Percentiles rank a stretch among this genome's conserved stretches.
phyloP scores from a whole-genome alignment of 2,329 filamentous ascomycete species.

The Ophiostoma quercus region DNA sequence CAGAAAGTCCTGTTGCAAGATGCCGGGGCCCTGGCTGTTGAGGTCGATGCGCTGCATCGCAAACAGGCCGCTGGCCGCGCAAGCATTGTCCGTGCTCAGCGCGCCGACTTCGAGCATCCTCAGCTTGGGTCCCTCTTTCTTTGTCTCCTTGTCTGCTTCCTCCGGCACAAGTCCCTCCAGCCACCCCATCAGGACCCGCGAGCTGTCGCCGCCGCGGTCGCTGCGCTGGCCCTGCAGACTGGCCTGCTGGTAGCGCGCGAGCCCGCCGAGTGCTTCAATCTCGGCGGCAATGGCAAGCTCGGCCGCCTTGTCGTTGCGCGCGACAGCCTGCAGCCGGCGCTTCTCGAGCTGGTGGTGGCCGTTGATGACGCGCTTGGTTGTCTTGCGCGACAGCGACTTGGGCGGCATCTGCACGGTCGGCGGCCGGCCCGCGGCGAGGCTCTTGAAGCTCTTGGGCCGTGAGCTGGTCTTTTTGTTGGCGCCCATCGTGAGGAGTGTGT shows the following conservation, averaged over 20 bases:
- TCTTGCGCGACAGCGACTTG: slow-evolving; percentile 58
- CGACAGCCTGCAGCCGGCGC: slow-evolving; percentile 50
- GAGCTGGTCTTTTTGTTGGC: slow-evolving; percentile 41
- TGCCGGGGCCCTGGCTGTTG: slow-evolving; percentile 75
- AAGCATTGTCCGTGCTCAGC: slow-evolving; percentile 77
- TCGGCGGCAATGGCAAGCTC: slow-evolving; percentile 46
- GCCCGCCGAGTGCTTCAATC: slow-evolving; percentile 54
- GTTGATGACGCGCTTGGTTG: slow-evolving; percentile 60
- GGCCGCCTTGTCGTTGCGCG: slow-evolving; percentile 48
- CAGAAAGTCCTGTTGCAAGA: slow-evolving; percentile 93
- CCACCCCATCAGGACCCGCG: slow-evolving; percentile 60
- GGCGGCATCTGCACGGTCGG: slow-evolving; percentile 46
- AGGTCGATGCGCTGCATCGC: slow-evolving; percentile 81
- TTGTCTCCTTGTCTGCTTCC: not conserved
- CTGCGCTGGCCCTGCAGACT: slow-evolving; percentile 63
- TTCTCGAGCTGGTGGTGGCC: slow-evolving; percentile 62
- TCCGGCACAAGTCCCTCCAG: slow-evolving; percentile 35
- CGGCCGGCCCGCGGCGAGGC: slow-evolving; percentile 50
- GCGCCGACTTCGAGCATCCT: slow-evolving; percentile 85
- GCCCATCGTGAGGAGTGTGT: slow-evolving; percentile 39
- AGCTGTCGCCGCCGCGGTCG: slow-evolving; percentile 64
- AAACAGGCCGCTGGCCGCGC: slow-evolving; percentile 66
- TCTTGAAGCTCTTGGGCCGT: slow-evolving; percentile 35
- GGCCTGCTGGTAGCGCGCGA: slow-evolving; percentile 60
- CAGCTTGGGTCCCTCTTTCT: slow-evolving; percentile 33